Conservation (phyloP, 2,329 filamentous ascomycete species). For the Thyridium curvatum region DNA sequence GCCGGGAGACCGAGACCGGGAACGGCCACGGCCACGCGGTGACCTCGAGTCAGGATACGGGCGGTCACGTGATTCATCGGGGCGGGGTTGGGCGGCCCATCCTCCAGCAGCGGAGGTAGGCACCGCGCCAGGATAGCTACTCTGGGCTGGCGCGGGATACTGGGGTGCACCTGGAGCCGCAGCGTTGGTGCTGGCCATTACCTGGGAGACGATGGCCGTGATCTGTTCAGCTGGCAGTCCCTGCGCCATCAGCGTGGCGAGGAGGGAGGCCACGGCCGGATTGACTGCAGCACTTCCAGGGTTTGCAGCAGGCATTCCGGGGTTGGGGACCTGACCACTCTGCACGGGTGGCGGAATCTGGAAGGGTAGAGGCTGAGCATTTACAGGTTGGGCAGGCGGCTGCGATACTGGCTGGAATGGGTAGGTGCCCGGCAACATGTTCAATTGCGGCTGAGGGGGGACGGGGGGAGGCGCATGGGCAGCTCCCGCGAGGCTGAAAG, state of each 20-base stretch:
- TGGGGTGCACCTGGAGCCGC: slow-evolving; percentile 14
- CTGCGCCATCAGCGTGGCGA: slow-evolving; percentile 58
- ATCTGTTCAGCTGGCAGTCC: slow-evolving; percentile 76
- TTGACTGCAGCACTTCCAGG: slow-evolving; percentile 22
- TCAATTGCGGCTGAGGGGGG: slow-evolving; percentile 11
- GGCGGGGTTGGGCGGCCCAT: slow-evolving; percentile 24
- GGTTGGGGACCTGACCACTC: slow-evolving; percentile 15
- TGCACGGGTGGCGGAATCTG: slow-evolving; percentile 24
- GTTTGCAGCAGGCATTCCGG: slow-evolving; percentile 10
- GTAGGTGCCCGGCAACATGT: slow-evolving; percentile 5
- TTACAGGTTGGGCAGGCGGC: slow-evolving; percentile 51
- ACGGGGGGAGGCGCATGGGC: slow-evolving; percentile 9
- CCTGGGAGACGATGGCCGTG: slow-evolving; percentile 48
- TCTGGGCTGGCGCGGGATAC: slow-evolving; percentile 21
- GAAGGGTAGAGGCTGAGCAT: slow-evolving; percentile 34
- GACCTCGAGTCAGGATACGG: slow-evolving; percentile 56
- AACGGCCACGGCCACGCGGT: slow-evolving; percentile 56
- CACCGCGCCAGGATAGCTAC: slow-evolving; percentile 26
- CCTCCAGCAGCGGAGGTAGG: slow-evolving; percentile 18
- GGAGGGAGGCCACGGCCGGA: slow-evolving; percentile 25
- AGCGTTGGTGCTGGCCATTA: slow-evolving; percentile 31
- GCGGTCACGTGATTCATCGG: slow-evolving; percentile 48
- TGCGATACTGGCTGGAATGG: slow-evolving; percentile 28
- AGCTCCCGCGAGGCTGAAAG: slow-evolving; percentile 17
- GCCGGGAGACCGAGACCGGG: slow-evolving; percentile 74